Base-by-base conservation (phyloP, 2,329 filamentous ascomycete species). In the Curvularia eragrostidis region DNA sequence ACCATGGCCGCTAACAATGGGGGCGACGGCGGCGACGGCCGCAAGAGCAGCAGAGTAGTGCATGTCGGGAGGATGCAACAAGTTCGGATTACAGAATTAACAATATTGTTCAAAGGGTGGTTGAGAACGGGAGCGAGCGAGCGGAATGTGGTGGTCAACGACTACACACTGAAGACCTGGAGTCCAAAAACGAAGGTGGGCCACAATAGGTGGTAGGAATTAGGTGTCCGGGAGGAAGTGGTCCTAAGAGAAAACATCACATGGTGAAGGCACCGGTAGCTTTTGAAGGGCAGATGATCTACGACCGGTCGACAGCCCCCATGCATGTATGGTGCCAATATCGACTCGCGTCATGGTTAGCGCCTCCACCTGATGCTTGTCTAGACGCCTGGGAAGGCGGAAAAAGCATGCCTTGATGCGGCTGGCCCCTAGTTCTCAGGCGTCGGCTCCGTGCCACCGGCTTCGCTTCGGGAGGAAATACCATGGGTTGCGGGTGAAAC, bases 41-140 rank as follows among this genome's bases (percentile, higher is more conserved):
- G 73, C 71, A 43, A 76, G 43, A 58, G 70, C 61, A 15, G 69
- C 66, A 41, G 72, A 68, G 63, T 76, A 73, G 54, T 67, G 72
- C 75, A 77, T 77, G 15, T 56, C 63, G 64, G 44, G 23, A 32
- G 23, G 28, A 46, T 51, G 51, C 34, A 53, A 59, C 50, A 18
- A 50, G 66, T 61, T 64, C 52, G 55, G 58, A 70, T 73, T 71
- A 71, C 23, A 47, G 52, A 56, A 68, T 69, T 70, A 66, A 49
- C 61, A 56, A 32, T 18, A 44, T 30, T 41, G 50, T 60, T 48
- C 56, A 51, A 39, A 39, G 52, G 30, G 30, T 23, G 30, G n/a
- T n/a, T n/a, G 21, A 43, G 59, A 57, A 53, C 47, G 53, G 56
- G 63, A 54, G 24, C 23, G 61, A 74, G 68, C 72, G 73, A 75